Evolutionary conservation across 2,329 filamentous ascomycete species (phyloP), one percentile per base, ranked within the genome.

Genomic region (Aspergillus sp.): DNA sequence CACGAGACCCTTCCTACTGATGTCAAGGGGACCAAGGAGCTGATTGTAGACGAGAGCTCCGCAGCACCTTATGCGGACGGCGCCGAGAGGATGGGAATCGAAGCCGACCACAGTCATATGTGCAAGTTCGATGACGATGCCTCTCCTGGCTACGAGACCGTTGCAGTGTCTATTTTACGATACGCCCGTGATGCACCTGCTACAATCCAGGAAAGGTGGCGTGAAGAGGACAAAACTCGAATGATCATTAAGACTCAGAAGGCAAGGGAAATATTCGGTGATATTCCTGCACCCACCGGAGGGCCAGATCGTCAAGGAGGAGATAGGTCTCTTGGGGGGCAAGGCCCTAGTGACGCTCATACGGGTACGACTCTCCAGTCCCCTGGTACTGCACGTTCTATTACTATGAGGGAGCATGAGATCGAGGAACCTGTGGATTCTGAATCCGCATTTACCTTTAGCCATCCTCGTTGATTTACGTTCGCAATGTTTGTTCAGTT

Each of bases 1-100:
- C 88, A 91, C 55, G 89, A 93, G 68, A 87, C 86, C 46, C 84
- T 87, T 64, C 88, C 87, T 60, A 90, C 88, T 0, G 85, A 90
- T 61, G 66, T 91, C 37, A 87, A 83, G 64, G 85, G 84, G 2
- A 85, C 85, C 1, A 86, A 77, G 6, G 70, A 81, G 53, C 75
- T 89, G 58, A 82, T 93, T 39, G 89, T 93, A 3, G 88, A 91
- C 58, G 80, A 88, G 54, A 79, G 78, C 47, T 91, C 88, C 1
- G 89, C 89, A 1, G 83, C 86, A 17, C 89, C 89, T 0, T 83
- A 85, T 54, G 76, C 90, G 13, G 86, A 87, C 5, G 88, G 88
- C 33, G 88, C 89, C 0, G 86, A 84, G 42, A 87, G 88, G 62
- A 89, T 88, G 72, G 87, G 88, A n/a, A 89, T 91, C 58, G 87